phyloP scores from a whole-genome alignment of 495 filamentous ascomycete genomes.

The Penicillium bovifimosum region DNA sequence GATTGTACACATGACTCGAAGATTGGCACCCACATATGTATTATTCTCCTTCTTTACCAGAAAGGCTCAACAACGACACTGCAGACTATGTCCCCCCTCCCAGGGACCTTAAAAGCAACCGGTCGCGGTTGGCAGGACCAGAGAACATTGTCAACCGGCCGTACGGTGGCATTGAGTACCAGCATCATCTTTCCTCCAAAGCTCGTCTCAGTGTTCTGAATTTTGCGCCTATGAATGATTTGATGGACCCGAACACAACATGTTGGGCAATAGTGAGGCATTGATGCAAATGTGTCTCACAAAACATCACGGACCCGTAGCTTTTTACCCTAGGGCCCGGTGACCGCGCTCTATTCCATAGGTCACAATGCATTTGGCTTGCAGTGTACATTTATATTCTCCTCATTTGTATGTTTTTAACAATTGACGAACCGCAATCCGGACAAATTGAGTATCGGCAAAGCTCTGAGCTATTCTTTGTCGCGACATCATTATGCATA shows the following conservation, averaged over 20 bases:
- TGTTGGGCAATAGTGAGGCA: neutral
- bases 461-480: slow-evolving; percentile 17
- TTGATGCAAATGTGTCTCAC: neutral
- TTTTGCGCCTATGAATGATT: neutral
- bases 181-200: neutral
- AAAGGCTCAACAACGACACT: neutral
- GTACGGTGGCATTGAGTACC: neutral
- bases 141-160: neutral
- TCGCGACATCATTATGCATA: slow-evolving; percentile 29
- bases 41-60: neutral
- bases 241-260: neutral
- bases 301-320: neutral
- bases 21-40: slow-evolving; percentile 1
- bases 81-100: neutral
- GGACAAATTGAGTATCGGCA: neutral
- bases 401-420: slow-evolving; percentile 14
- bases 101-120: neutral
- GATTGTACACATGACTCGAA: neutral
- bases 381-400: neutral
- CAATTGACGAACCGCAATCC: slow-evolving; percentile 12
- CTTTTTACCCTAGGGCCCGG: neutral
- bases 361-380: neutral
- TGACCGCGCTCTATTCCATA: neutral
- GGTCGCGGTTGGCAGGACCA: neutral
- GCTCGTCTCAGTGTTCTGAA: neutral